Evolutionary conservation across 345 rosid species (phyloP), one percentile per base, ranked within the genome.

Genomic region (Durio zibethinus): DNA sequence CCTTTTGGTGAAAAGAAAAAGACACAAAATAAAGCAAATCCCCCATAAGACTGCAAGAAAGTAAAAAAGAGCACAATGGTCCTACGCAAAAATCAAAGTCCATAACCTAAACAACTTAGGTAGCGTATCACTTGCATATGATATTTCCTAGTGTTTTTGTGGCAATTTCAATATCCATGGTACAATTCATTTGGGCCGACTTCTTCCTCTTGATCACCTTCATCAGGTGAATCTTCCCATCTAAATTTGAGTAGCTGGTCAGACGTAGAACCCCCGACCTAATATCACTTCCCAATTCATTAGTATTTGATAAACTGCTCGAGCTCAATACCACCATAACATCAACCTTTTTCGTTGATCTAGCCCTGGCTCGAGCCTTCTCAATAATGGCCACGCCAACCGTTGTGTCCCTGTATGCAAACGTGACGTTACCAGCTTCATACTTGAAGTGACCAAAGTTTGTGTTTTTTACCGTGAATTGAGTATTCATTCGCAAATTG

Each of bases 141-240:
- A 80, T 57, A 23, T 38, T 57, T 14, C 27, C 15, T 27, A 74
- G 8, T 25, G 48, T 40, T 42, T 12, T 57, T 4, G 67, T 40
- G 50, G 2, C 2, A 43, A 57, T 25, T 6, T 40, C 54, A 8
- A 74, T 27, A 21, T 57, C 23, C 76, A 89, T 74, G 29, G 70
- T 77, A 36, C 91, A 89, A 72, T 56, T 75, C 88, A 89, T 38
- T 40, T 80, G 61, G 7, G 88, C 73, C 27, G 75, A 74, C 73
- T 29, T 88, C 63, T 62, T 80, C 82, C 74, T 82, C 86, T 79
- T 76, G 20, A 84, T 29, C n/a, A 63, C 15, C 20, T 72, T 72
- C 48, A 85, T 15, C 77, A 84, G 50, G 16, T 73, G 76, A 6
- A 89, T 80, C 42, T 25, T 80, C 63, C 90, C 93, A 7, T 31